Evolutionary conservation across 2,329 filamentous ascomycete genomes (phyloP).

Genomic region (Pseudogymnoascus verrucosus): DNA sequence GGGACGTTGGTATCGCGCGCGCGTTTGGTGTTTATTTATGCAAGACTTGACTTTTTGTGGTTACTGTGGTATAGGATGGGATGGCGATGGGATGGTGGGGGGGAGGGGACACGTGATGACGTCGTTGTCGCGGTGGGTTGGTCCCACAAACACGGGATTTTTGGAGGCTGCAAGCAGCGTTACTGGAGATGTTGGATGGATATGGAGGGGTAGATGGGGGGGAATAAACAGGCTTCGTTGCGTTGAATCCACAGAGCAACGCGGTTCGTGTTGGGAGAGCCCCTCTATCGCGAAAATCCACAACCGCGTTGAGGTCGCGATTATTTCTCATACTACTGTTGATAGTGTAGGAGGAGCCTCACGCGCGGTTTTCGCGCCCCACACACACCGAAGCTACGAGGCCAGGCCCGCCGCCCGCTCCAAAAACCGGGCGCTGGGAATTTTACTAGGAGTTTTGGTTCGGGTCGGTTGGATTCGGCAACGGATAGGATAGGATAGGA

Average conservation of each 20-base stretch:
- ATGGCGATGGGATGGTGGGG: too few species aligned
- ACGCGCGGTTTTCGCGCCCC: neutral
- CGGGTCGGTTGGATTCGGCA: too few species aligned
- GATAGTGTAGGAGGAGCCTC: neutral
- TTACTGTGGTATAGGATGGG: neutral
- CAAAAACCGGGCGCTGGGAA: neutral
- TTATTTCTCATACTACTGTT: neutral
- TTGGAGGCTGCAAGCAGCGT: neutral
- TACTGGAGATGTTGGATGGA: neutral
- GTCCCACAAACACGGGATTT: neutral
- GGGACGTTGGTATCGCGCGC: neutral
- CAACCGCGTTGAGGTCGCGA: neutral
- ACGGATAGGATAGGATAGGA: too few species aligned
- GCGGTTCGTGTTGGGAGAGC: neutral
- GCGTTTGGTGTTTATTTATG: neutral
- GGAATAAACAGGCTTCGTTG: neutral
- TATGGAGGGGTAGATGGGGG: neutral
- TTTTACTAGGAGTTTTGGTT: neutral
- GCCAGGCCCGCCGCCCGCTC: neutral
- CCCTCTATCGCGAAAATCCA: neutral
- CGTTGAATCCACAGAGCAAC: neutral
- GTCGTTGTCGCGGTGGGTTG: neutral
- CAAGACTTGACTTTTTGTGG: neutral
- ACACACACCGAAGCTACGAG: neutral
- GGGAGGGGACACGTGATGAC: neutral